Conservation (phyloP, 768 basidiomycete genomes). For the Lactarius sanguifluus region DNA sequence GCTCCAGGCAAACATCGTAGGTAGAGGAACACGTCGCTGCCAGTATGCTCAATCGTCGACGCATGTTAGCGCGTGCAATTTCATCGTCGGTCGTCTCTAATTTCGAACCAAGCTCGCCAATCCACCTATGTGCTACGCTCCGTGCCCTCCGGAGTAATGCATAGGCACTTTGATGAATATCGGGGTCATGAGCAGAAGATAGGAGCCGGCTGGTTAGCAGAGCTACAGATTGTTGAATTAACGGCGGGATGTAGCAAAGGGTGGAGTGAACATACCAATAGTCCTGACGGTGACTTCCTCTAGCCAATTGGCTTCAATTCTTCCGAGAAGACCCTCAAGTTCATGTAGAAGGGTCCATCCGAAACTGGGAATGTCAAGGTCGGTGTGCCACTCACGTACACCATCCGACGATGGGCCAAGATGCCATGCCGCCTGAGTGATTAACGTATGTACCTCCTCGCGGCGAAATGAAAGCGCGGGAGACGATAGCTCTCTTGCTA, state of each 20-base stretch:
- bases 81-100: slow-evolving; percentile 6
- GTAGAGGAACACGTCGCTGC: slow-evolving; percentile 15
- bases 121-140: slow-evolving; percentile 3
- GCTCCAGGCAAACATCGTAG: slow-evolving; percentile 5
- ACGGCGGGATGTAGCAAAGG: not conserved
- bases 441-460: slow-evolving; percentile 42
- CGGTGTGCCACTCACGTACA: slow-evolving; percentile 42
- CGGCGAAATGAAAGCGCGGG: slow-evolving; percentile 41
- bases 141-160: slow-evolving; percentile 9
- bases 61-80: not conserved
- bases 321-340: slow-evolving; percentile 37
- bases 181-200: not conserved
- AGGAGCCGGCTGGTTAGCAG: slow-evolving; percentile 15
- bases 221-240: not conserved
- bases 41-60: slow-evolving; percentile 7
- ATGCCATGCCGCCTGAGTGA: slow-evolving; percentile 49
- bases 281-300: slow-evolving; percentile 17
- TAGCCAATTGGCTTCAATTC: slow-evolving; percentile 45
- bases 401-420: slow-evolving; percentile 35
- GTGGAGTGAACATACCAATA: slow-evolving; percentile 2
- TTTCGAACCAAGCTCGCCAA: slow-evolving; percentile 3
- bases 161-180: not conserved
- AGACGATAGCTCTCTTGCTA: slow-evolving; percentile 44
- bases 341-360: slow-evolving; percentile 39
- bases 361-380: slow-evolving; percentile 39